These are phyloP conservation scores for Candida awuae DNA, from an alignment of 805 yeast species.

Conservation along the genomic window DNA sequence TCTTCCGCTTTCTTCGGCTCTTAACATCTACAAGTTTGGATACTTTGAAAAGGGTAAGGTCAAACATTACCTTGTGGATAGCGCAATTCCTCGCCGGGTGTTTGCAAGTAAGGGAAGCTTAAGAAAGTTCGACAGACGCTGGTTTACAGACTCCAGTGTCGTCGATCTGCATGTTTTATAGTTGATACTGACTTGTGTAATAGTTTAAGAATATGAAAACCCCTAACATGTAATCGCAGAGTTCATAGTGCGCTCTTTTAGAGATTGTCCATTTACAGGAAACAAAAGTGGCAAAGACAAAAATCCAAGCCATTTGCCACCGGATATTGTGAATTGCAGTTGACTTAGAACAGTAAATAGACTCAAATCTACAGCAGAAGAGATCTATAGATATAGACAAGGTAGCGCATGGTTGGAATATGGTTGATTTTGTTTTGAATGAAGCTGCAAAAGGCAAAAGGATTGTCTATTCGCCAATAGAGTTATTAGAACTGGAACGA, in stretches of 20 bases:
- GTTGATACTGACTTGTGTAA: not conserved
- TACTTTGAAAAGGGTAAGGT: conserved; percentile 40
- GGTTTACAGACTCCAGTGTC: conserved; percentile 7
- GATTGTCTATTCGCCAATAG: conserved; percentile 14
- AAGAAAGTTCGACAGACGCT: conserved; percentile 38
- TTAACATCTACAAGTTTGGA: conserved; percentile 53
- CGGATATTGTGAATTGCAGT: no score
- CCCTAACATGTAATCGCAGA: not conserved
- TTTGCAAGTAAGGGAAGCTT: conserved; percentile 34
- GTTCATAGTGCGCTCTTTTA: no score
- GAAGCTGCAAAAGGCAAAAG: no score
- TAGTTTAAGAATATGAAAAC: not conserved
- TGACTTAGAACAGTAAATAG: no score
- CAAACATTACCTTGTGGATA: conserved; percentile 55
- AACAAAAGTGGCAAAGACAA: no score
- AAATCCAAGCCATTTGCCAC: no score
- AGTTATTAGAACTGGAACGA: conserved; percentile 11
- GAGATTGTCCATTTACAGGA: no score
- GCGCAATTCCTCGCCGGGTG: conserved; percentile 59
- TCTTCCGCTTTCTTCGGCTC: conserved; percentile 57
- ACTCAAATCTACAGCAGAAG: not conserved
- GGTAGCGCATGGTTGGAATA: no score
- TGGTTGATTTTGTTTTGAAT: no score
- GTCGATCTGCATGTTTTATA: conserved; percentile 6
- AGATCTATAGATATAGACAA: not conserved